Conservation (phyloP, 1,139 yeast species). For the Lodderomyces beijingensis region DNA sequence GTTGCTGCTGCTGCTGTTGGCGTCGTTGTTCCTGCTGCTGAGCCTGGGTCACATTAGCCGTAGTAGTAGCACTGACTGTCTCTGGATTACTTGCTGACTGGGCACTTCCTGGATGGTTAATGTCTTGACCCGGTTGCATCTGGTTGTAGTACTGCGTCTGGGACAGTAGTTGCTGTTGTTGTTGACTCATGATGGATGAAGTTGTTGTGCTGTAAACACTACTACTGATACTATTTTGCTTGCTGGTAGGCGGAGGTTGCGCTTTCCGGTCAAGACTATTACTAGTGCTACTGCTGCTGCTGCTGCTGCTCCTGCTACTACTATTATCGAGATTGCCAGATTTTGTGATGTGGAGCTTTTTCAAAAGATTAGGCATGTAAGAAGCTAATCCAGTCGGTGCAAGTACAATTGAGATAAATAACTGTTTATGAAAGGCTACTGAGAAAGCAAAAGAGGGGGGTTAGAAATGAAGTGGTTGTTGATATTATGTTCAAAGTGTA, state of each 20-base stretch:
- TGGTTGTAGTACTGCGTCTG: conserved; percentile 12
- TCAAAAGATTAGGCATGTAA: conserved; percentile 20
- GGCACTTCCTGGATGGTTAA: conserved; percentile 11
- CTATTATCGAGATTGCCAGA: conserved; percentile 11
- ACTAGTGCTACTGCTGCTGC: conserved; percentile 5
- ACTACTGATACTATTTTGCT: too few species aligned
- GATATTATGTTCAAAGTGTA: too few species aligned
- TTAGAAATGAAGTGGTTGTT: too few species aligned
- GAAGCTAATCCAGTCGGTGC: too few species aligned
- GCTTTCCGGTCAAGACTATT: too few species aligned
- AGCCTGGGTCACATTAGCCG: conserved; percentile 9
- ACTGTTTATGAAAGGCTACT: too few species aligned
- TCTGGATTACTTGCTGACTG: conserved; percentile 11
- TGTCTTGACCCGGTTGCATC: conserved; percentile 15
- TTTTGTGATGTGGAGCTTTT: conserved; percentile 19
- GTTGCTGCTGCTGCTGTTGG: conserved; percentile 9
- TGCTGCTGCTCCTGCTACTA: too few species aligned
- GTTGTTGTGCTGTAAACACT: too few species aligned
- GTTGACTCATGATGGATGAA: conserved; percentile 1
- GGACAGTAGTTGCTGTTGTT: conserved; percentile 5
- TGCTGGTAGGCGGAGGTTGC: conserved; percentile 4
- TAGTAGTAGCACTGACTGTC: conserved; percentile 10
- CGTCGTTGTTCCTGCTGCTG: conserved; percentile 7
- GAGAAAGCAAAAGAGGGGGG: too few species aligned
- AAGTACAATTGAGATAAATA: too few species aligned